phyloP scores from a whole-genome alignment of 2,329 filamentous ascomycete species.

The Xylaria sp. region DNA sequence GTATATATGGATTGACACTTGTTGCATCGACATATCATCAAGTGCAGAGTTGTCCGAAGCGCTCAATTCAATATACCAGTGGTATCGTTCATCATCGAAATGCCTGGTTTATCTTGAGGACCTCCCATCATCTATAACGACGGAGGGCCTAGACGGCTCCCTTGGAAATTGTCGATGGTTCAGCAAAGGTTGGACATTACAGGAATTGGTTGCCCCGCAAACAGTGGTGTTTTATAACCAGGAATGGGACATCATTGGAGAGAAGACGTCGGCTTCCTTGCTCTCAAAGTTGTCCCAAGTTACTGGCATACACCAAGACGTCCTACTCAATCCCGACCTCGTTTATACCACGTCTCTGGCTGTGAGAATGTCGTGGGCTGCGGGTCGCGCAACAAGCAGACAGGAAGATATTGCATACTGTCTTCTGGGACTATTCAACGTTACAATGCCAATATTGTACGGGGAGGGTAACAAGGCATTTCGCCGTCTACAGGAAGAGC shows the following conservation, averaged over 20 bases:
- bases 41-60: background rate
- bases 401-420: conserved; percentile 22
- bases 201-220: background rate
- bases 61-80: background rate
- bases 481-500: conserved; percentile 15
- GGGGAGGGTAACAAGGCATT: conserved; percentile 19
- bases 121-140: background rate
- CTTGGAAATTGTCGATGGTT: background rate
- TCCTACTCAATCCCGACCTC: background rate
- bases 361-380: conserved; percentile 18
- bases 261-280: background rate
- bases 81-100: background rate
- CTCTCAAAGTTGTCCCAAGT: background rate
- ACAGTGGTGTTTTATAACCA: background rate
- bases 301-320: background rate
- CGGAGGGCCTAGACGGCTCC: background rate
- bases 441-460: conserved; percentile 22
- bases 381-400: conserved; percentile 10
- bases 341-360: background rate
- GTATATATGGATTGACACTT: background rate
- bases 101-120: background rate
- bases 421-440: conserved; percentile 16
- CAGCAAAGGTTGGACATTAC: background rate
- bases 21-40: background rate
- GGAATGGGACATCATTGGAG: background rate